Evolutionary conservation across 2,329 filamentous ascomycete genomes (phyloP).

Genomic region (Tolypocladium inflatum): DNA sequence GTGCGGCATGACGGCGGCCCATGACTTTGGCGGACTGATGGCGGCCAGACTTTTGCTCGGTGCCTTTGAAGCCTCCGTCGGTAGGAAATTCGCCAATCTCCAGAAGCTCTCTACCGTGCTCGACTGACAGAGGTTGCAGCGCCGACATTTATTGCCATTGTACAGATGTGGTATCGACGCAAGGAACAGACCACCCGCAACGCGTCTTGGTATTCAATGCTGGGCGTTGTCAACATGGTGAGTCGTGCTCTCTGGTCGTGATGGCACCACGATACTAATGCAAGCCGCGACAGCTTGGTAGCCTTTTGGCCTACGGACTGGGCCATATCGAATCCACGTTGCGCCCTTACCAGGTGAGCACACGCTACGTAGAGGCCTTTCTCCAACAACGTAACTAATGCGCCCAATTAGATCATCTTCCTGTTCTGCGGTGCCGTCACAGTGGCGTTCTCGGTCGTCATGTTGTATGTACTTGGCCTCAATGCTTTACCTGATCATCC

Average conservation of each 20-base stretch:
- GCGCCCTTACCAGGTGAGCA: constrained; percentile 36
- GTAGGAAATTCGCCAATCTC: not conserved
- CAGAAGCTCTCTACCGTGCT: not conserved
- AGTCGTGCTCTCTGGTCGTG: not conserved
- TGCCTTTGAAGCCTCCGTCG: constrained; percentile 39
- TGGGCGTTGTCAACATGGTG: constrained; percentile 46
- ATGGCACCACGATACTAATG: not conserved
- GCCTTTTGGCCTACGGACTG: constrained; percentile 47
- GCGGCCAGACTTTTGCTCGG: constrained; percentile 46
- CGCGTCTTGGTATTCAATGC: constrained; percentile 51
- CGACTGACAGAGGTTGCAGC: not conserved
- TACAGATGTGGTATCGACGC: constrained; percentile 53
- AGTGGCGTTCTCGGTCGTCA: constrained; percentile 32
- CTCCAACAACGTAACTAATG: not conserved
- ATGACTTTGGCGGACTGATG: constrained; percentile 38
- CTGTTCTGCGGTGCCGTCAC: constrained; percentile 43
- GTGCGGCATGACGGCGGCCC: constrained; percentile 40
- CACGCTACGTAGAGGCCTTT: not conserved
- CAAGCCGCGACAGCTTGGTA: constrained; percentile 29
- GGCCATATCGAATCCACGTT: constrained; percentile 42
- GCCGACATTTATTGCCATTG: constrained; percentile 47
- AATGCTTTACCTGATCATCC: not conserved
- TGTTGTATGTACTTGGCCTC: constrained; percentile 18
- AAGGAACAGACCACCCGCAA: constrained; percentile 48
- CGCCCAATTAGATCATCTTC: constrained; percentile 36